Evolutionary conservation across 2,329 filamentous ascomycete genomes (phyloP).

Genomic region (Keithomyces neogunnii): DNA sequence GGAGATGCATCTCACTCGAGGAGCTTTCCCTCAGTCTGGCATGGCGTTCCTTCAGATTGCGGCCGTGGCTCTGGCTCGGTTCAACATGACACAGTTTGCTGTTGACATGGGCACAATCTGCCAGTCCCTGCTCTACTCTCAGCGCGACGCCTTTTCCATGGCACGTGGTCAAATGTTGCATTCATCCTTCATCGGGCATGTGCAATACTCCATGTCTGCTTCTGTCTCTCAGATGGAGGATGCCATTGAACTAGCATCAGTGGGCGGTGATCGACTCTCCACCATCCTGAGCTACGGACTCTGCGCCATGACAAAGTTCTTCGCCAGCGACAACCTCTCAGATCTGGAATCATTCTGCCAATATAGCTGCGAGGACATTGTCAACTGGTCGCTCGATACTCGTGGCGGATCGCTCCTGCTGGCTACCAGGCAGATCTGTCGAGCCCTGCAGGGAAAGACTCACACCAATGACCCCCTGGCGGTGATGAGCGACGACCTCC

Average conservation of each 20-base stretch:
- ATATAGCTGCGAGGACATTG: conserved; percentile 65
- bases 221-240: conserved; percentile 54
- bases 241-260: conserved; percentile 56
- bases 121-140: conserved; percentile 55
- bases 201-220: conserved; percentile 52
- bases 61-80: conserved; percentile 58
- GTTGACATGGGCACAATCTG: conserved; percentile 55
- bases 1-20: conserved; percentile 53
- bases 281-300: conserved; percentile 65
- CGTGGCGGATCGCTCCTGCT: conserved; percentile 64
- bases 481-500: conserved; percentile 61
- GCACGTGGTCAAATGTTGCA: conserved; percentile 63
- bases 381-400: conserved; percentile 62
- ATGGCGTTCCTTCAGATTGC: conserved; percentile 61
- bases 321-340: conserved; percentile 57
- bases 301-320: conserved; percentile 58
- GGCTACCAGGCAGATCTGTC: conserved; percentile 54
- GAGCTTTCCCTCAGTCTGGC: conserved; percentile 61
- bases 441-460: conserved; percentile 71
- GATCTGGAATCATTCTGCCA: conserved; percentile 65
- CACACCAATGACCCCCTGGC: conserved; percentile 36
- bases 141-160: conserved; percentile 55
- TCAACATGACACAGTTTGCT: conserved; percentile 62
- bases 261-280: conserved; percentile 62
- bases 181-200: conserved; percentile 60